Percentiles rank a stretch among this genome's conserved stretches.
Conservation (phyloP, 495 filamentous ascomycete genomes). For the Penicillium samsonianum region DNA sequence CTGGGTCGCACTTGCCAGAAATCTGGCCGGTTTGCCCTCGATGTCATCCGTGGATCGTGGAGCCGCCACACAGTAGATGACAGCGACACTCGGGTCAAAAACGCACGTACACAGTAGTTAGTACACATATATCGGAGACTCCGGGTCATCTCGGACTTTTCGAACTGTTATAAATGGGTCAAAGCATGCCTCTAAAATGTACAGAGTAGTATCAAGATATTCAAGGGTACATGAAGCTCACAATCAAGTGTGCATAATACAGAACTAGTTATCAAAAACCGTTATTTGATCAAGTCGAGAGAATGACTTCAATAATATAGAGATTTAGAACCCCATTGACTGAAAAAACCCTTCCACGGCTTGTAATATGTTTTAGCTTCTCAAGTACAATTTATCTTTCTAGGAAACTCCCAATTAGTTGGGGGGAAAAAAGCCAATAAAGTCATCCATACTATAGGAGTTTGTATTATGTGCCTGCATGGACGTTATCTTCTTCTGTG, state of each 20-base stretch:
- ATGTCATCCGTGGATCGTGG: conserved; percentile 21
- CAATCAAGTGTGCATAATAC: neutral
- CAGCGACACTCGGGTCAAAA: neutral
- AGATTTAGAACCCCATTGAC: neutral
- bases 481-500: neutral
- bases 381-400: neutral
- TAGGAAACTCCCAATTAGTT: no score
- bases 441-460: neutral
- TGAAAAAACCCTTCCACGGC: neutral
- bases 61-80: neutral
- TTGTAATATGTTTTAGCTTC: neutral
- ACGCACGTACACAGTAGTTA: neutral
- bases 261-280: no score
- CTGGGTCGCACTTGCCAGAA: conserved; percentile 3
- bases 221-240: neutral
- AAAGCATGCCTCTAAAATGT: neutral
- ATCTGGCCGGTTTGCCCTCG: conserved; percentile 12
- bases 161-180: neutral
- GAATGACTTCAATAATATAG: neutral
- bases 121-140: neutral
- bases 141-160: neutral
- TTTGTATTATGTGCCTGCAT: neutral
- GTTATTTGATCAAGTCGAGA: neutral
- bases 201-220: neutral
- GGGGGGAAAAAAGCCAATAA: neutral